These are phyloP conservation scores for Nicotiana benthamiana DNA, from an alignment of 257 asterid genomes.

Conservation along the genomic window DNA sequence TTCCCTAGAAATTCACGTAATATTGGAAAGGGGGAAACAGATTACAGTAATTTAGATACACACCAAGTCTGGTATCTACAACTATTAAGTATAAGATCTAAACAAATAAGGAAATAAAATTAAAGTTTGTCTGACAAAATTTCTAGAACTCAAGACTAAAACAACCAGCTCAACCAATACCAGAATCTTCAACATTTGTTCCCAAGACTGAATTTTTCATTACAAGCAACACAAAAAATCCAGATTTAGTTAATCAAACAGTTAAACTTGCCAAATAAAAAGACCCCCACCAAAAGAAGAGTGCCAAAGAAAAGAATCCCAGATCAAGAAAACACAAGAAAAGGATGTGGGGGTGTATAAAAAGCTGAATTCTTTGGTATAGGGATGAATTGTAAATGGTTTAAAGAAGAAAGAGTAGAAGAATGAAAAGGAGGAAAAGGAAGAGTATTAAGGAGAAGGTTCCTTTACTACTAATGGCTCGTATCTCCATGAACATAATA, in stretches of 20 bases:
- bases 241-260: constrained; percentile 13
- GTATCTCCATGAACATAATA: constrained; percentile 53
- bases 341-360: neutral
- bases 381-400: neutral
- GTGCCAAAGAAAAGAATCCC: constrained; percentile 7
- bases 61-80: constrained; percentile 33
- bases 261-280: neutral
- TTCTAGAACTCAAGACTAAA: constrained; percentile 12
- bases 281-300: neutral
- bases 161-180: constrained; percentile 48
- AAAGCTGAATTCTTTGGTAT: neutral
- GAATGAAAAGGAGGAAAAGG: constrained; percentile 75
- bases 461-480: constrained; percentile 38
- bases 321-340: neutral
- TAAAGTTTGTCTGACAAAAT: constrained; percentile 1
- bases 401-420: constrained; percentile 61
- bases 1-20: constrained; percentile 28
- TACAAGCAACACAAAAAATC: constrained; percentile 34
- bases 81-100: constrained; percentile 14
- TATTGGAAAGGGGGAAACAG: constrained; percentile 22
- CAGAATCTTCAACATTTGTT: constrained; percentile 51
- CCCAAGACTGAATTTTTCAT: constrained; percentile 43
- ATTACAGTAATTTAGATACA: constrained; percentile 21
- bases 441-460: constrained; percentile 54
- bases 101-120: neutral